Conservation (phyloP, 139 green algal genomes). For the Chlamydomonas schloesseri region DNA sequence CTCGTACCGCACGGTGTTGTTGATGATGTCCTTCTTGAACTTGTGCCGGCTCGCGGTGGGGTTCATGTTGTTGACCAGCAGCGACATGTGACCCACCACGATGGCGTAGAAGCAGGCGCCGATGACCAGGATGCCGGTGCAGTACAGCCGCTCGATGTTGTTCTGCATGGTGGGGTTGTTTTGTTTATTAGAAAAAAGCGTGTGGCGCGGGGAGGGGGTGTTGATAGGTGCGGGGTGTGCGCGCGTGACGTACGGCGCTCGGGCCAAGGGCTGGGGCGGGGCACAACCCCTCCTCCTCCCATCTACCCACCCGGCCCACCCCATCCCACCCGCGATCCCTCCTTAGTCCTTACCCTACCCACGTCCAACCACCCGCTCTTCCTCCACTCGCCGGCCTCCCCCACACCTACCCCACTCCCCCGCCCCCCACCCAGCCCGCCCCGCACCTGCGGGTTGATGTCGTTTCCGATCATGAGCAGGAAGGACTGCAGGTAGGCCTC, state of each 20-base stretch:
- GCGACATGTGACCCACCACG: constrained; percentile 72
- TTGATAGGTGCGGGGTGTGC: no score
- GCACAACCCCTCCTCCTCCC: no score
- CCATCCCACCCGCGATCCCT: no score
- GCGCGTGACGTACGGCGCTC: no score
- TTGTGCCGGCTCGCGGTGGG: constrained; percentile 66
- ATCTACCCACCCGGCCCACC: no score
- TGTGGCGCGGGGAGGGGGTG: neutral
- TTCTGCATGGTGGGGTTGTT: constrained; percentile 43
- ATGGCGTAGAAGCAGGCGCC: constrained; percentile 77
- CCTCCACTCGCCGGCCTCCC: no score
- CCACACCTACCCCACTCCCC: no score
- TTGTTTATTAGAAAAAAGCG: no score
- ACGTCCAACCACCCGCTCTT: no score
- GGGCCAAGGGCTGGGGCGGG: no score
- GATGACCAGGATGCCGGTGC: constrained; percentile 60
- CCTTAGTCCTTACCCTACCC: no score
- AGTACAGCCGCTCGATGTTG: constrained; percentile 64
- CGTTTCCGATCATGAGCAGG: constrained; percentile 70
- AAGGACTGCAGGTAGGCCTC: constrained; percentile 56
- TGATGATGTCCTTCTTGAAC: constrained; percentile 74
- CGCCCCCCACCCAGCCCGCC: no score
- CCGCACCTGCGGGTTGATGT: constrained; percentile 56
- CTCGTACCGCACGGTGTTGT: constrained; percentile 69
- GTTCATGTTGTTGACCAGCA: constrained; percentile 78